Percentiles rank a stretch among this genome's conserved stretches.
Evolutionary conservation across 108 stramenopile species (phyloP).

Genomic region (Discostella stelligeroides): DNA sequence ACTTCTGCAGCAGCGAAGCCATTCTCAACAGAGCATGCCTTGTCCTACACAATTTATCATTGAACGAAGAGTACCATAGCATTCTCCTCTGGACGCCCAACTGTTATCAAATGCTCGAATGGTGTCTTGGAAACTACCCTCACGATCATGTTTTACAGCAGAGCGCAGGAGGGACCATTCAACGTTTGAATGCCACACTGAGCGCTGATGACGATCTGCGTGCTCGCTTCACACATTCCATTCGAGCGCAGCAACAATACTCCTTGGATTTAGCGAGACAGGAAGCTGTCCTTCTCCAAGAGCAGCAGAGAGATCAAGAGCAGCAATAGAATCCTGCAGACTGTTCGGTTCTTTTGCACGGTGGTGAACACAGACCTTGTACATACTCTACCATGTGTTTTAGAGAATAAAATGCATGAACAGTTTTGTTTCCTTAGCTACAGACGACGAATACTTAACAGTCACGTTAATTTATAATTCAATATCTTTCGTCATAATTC

Average conservation of each 20-base stretch:
- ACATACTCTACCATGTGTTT: too few species aligned
- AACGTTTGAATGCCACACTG: constrained; percentile 70
- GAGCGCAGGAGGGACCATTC: constrained; percentile 82
- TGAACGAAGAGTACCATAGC: constrained; percentile 76
- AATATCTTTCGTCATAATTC: constrained; percentile 81
- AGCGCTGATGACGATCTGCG: constrained; percentile 45
- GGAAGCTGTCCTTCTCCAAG: constrained; percentile 38
- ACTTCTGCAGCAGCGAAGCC: constrained; percentile 86
- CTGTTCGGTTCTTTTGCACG: too few species aligned
- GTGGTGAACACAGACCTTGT: too few species aligned
- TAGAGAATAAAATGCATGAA: too few species aligned
- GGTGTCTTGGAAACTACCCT: constrained; percentile 83
- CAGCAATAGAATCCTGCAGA: constrained; percentile 3
- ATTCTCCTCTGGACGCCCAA: constrained; percentile 83
- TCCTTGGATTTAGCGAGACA: constrained; percentile 41
- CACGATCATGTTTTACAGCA: constrained; percentile 86
- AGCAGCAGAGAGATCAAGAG: constrained; percentile 32
- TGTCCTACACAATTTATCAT: constrained; percentile 90
- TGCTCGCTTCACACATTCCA: constrained; percentile 38
- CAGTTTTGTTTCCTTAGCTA: too few species aligned
- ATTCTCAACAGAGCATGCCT: constrained; percentile 92
- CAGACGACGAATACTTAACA: too few species aligned
- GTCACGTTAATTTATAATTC: too few species aligned
- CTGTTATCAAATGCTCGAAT: constrained; percentile 87
- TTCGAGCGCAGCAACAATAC: constrained; percentile 46